phyloP scores from a whole-genome alignment of 2,329 filamentous ascomycete species.

The Graphiopsis chlorocephala region DNA sequence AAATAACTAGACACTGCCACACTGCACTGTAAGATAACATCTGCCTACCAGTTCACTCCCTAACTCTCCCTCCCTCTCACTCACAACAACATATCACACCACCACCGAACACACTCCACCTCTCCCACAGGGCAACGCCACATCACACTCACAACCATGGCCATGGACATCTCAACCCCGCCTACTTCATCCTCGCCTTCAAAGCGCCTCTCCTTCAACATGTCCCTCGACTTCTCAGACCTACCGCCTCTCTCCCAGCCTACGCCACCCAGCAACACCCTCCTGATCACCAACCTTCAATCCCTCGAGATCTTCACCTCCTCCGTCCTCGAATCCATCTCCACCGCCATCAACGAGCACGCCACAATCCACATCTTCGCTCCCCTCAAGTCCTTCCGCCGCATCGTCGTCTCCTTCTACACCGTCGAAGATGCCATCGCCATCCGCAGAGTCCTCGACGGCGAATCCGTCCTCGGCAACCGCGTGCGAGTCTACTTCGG shows the following conservation, averaged over 20 bases:
- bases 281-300: slow-evolving; percentile 78
- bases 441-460: slow-evolving; percentile 71
- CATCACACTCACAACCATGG: slow-evolving; percentile 2
- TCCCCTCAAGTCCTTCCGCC: slow-evolving; percentile 77
- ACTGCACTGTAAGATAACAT: background rate
- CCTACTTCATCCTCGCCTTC: slow-evolving; percentile 17
- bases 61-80: background rate
- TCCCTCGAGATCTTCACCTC: slow-evolving; percentile 71
- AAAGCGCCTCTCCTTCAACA: slow-evolving; percentile 40
- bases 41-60: background rate
- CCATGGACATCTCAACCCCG: slow-evolving; percentile 25
- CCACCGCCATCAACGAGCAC: slow-evolving; percentile 66
- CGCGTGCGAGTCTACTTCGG: slow-evolving; percentile 65
- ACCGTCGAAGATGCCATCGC: slow-evolving; percentile 66
- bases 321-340: slow-evolving; percentile 70
- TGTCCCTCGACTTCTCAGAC: slow-evolving; percentile 71
- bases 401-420: slow-evolving; percentile 77
- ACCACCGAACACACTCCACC: background rate
- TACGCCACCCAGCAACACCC: slow-evolving; percentile 76
- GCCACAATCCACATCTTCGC: slow-evolving; percentile 74
- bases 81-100: background rate
- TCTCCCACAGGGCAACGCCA: background rate
- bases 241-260: slow-evolving; percentile 68
- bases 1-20: background rate
- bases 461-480: slow-evolving; percentile 69